These are phyloP conservation scores for Fagus crenata DNA, from an alignment of 306 rosid genomes.

Conservation along the genomic window DNA sequence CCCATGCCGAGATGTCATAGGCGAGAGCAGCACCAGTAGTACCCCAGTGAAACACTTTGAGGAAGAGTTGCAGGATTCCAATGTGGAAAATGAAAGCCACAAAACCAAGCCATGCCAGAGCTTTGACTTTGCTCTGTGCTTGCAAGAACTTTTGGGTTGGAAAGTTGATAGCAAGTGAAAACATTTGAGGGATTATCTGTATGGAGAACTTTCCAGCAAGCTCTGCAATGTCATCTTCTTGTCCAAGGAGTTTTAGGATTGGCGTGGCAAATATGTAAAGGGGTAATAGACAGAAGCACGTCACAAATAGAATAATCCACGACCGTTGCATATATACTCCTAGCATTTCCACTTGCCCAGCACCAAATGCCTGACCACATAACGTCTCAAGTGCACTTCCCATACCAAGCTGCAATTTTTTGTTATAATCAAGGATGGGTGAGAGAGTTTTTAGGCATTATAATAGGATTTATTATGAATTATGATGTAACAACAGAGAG, in stretches of 20 bases:
- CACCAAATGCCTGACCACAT: slow-evolving; percentile 97
- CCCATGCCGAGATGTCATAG: slow-evolving; percentile 71
- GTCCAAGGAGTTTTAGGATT: slow-evolving; percentile 77
- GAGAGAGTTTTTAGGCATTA: no score
- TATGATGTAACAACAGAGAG: not conserved
- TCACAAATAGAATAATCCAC: slow-evolving; percentile 58
- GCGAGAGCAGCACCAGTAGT: slow-evolving; percentile 84
- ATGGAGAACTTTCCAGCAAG: slow-evolving; percentile 77
- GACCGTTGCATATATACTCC: slow-evolving; percentile 93
- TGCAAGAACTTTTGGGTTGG: slow-evolving; percentile 91
- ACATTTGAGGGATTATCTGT: slow-evolving; percentile 89
- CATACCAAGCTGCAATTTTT: slow-evolving; percentile 81
- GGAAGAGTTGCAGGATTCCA: slow-evolving; percentile 46
- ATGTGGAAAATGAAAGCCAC: slow-evolving; percentile 43
- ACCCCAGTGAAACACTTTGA: slow-evolving; percentile 66
- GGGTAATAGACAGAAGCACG: slow-evolving; percentile 66
- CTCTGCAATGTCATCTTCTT: slow-evolving; percentile 58
- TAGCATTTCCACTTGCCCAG: slow-evolving; percentile 91
- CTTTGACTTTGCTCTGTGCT: slow-evolving; percentile 73
- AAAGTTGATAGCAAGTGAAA: slow-evolving; percentile 78
- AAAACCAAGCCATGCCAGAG: slow-evolving; percentile 87
- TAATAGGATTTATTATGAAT: not conserved
- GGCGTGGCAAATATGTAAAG: slow-evolving; percentile 64
- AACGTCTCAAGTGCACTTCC: slow-evolving; percentile 95
- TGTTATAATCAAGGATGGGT: not conserved